phyloP scores from a whole-genome alignment of 139 green algal species.

The Tetraselmis striata region DNA sequence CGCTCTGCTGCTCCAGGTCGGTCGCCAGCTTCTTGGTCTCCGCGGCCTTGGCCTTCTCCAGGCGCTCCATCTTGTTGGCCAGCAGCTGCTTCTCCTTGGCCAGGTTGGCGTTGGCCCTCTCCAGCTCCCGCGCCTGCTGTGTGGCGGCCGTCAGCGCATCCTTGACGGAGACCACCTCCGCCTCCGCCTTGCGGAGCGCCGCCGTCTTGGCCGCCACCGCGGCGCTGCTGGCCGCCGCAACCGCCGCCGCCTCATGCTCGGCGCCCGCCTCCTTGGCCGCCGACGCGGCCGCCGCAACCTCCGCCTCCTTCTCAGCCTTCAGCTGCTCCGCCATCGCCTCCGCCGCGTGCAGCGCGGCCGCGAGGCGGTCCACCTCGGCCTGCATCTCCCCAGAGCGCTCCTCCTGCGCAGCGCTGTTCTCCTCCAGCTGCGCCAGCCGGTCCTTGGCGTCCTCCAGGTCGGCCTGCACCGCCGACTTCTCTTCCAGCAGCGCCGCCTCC shows the following conservation, averaged over 20 bases:
- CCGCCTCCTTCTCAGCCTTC: background rate
- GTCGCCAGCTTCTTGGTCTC: constrained; percentile 13
- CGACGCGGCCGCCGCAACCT: constrained; percentile 1
- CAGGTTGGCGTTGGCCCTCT: constrained; percentile 20
- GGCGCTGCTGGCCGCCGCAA: background rate
- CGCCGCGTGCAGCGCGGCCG: constrained; percentile 22
- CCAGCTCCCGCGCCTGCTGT: constrained; percentile 16
- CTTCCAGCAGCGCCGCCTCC: constrained; percentile 22
- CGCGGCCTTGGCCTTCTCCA: constrained; percentile 19
- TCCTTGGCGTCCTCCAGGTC: constrained; percentile 34
- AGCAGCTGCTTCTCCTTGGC: constrained; percentile 9
- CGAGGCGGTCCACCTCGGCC: constrained; percentile 46
- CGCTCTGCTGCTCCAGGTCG: constrained; percentile 17
- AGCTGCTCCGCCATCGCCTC: constrained; percentile 7
- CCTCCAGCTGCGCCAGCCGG: background rate
- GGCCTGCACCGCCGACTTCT: constrained; percentile 28
- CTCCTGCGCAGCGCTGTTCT: background rate
- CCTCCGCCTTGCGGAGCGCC: constrained; percentile 13
- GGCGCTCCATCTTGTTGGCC: constrained; percentile 14
- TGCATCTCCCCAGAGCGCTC: constrained; percentile 16
- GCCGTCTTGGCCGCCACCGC: background rate
- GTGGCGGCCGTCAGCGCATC: background rate
- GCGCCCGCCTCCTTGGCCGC: background rate
- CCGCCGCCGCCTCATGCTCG: constrained; percentile 1
- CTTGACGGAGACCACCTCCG: background rate